Conservation (phyloP, 2,329 filamentous ascomycete species). For the Fusarium poae region DNA sequence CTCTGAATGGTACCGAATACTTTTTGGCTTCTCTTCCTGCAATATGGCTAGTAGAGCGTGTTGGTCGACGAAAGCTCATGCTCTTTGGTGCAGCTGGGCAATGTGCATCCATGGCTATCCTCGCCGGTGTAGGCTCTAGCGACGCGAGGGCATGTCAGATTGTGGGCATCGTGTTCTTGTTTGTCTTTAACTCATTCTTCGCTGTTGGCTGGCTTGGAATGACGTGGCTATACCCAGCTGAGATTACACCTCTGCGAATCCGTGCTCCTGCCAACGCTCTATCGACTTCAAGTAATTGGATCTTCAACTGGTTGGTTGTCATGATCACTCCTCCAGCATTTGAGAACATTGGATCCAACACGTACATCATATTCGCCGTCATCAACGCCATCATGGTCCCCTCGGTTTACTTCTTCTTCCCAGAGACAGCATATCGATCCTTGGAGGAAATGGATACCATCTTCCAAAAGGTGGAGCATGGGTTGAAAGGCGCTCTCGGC, state of each 20-base stretch:
- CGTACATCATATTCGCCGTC: slow-evolving; percentile 75
- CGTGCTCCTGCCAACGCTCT: slow-evolving; percentile 72
- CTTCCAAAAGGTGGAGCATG: slow-evolving; percentile 67
- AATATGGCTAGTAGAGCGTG: slow-evolving; percentile 73
- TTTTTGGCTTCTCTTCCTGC: slow-evolving; percentile 74
- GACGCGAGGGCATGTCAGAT: slow-evolving; percentile 65
- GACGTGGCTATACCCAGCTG: slow-evolving; percentile 74
- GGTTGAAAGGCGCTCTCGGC: slow-evolving; percentile 53
- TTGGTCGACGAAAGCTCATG: slow-evolving; percentile 78
- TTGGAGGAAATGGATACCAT: slow-evolving; percentile 77
- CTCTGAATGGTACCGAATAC: slow-evolving; percentile 61
- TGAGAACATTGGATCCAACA: slow-evolving; percentile 68
- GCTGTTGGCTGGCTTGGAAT: slow-evolving; percentile 70
- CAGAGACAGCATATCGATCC: slow-evolving; percentile 73
- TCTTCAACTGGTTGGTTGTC: slow-evolving; percentile 73
- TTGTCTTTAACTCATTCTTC: slow-evolving; percentile 71
- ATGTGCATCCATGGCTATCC: slow-evolving; percentile 73
- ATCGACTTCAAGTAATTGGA: slow-evolving; percentile 68
- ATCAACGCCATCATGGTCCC: slow-evolving; percentile 73
- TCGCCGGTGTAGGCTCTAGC: slow-evolving; percentile 67
- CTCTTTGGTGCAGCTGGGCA: slow-evolving; percentile 75
- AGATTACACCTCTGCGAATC: slow-evolving; percentile 76
- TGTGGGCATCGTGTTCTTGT: slow-evolving; percentile 75
- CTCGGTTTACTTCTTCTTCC: slow-evolving; percentile 71
- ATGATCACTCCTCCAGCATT: slow-evolving; percentile 73